Evolutionary conservation across 805 yeast genomes (phyloP).

Genomic region (Cyberlindnera sargentensis): DNA sequence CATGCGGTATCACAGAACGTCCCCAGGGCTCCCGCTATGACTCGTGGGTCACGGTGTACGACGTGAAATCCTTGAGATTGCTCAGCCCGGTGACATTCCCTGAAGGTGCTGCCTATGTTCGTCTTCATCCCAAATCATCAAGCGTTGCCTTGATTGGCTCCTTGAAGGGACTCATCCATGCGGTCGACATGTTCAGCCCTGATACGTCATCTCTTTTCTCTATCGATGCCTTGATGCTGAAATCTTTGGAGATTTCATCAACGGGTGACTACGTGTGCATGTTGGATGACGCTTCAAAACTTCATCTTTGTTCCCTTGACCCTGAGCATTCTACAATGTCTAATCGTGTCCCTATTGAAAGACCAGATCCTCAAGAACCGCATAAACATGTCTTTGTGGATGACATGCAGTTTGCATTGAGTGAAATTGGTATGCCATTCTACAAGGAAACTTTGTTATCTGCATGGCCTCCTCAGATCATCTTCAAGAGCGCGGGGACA

Average conservation of each 20-base stretch:
- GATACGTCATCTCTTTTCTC: conserved; percentile 58
- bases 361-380: conserved; percentile 38
- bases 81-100: conserved; percentile 81
- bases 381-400: conserved; percentile 32
- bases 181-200: conserved; percentile 80
- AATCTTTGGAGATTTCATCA: conserved; percentile 28
- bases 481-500: conserved; percentile 57
- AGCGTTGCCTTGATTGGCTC: conserved; percentile 72
- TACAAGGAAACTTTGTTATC: conserved; percentile 73
- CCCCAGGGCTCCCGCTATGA: conserved; percentile 56
- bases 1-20: conserved; percentile 75
- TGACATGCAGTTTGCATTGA: conserved; percentile 48
- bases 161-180: conserved; percentile 73
- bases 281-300: conserved; percentile 39
- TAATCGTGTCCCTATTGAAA: conserved; percentile 42
- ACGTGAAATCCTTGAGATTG: conserved; percentile 63
- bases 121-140: conserved; percentile 82
- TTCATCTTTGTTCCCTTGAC: conserved; percentile 60
- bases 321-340: conserved; percentile 36
- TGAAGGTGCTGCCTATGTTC: conserved; percentile 79
- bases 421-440: conserved; percentile 78
- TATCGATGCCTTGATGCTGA: conserved; percentile 41
- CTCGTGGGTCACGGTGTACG: conserved; percentile 78
- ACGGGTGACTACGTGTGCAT: conserved; percentile 76
- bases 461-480: conserved; percentile 63